Base-by-base conservation (phyloP, 441 rosid species). In the Populus trichocarpa region DNA sequence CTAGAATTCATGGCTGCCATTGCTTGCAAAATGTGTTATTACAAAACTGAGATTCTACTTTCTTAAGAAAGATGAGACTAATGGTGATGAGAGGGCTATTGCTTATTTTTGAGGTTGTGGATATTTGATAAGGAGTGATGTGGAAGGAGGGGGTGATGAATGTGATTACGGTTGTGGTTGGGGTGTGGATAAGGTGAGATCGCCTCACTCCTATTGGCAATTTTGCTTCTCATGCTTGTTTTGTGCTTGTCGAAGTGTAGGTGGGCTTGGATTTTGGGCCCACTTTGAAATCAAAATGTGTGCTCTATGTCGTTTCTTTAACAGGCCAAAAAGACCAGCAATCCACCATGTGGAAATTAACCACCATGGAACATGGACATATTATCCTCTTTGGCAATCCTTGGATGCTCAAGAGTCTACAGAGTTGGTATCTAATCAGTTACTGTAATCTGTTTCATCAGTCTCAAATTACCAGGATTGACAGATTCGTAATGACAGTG, bases 151-250 rank as follows among this genome's bases (percentile, higher is more conserved):
- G 74, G 90, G 85, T 83, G 87, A 86, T 79, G 84, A 85, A 70
- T 86, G 83, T 72, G 77, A 85, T 85, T 70, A 77, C 81, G 86
- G 71, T 81, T 92, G 98, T 93, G 99, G 97, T 80, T 80, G 87
- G 89, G 83, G 88, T 87, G 91, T 85, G 92, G 98, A 95, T 95
- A 92, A 90, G 99, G 96, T 92, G 88, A 88, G 95, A 90, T 93
- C 89, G 89, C 97, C 89, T 76, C 75, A 67, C 81, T 88, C 92
- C 87, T 81, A 90, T 93, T 93, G 91, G 97, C 87, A 83, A 83
- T 80, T 9, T 79, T 72, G 69, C 71, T 79, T 64, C 65, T 70
- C 80, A 59, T 70, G 67, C 75, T 68, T 23, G 74, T 77, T 81
- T 28, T 69, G 61, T 64, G 70, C 74, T 70, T 38, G 67, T 40